These are phyloP conservation scores for Cyclocybe aegerita DNA, from an alignment of 768 basidiomycete genomes.

Conservation along the genomic window DNA sequence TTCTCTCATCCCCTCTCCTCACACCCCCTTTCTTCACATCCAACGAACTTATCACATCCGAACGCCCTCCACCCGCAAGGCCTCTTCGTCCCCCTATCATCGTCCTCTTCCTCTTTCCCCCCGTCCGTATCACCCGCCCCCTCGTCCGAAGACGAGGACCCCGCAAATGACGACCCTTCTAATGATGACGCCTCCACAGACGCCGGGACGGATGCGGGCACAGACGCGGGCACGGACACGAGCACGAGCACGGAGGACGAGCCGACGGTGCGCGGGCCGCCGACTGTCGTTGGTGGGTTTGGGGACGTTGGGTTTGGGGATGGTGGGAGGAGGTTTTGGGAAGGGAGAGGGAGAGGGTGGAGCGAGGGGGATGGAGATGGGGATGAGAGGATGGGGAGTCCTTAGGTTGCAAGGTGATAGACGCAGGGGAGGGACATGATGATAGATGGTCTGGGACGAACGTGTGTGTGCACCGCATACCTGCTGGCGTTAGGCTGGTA, in stretches of 20 bases:
- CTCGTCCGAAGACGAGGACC: background rate
- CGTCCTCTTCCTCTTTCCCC: background rate
- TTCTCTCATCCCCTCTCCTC: too few species aligned
- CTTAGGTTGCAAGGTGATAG: slow-evolving; percentile 1
- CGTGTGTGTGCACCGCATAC: too few species aligned
- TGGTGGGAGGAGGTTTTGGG: too few species aligned
- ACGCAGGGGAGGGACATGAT: too few species aligned
- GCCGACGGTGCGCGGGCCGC: slow-evolving; percentile 23
- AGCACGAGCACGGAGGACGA: slow-evolving; percentile 27
- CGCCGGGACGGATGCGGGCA: slow-evolving; percentile 27
- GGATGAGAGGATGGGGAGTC: slow-evolving; percentile 21
- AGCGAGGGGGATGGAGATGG: slow-evolving; percentile 14
- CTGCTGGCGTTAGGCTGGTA: too few species aligned
- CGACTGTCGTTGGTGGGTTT: slow-evolving; percentile 17
- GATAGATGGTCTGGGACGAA: too few species aligned
- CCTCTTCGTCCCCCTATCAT: too few species aligned
- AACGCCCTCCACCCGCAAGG: too few species aligned
- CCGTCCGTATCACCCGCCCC: background rate
- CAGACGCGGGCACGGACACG: slow-evolving; percentile 28
- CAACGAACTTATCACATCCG: background rate
- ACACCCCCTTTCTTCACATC: background rate
- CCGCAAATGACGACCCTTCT: slow-evolving; percentile 7
- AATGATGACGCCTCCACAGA: slow-evolving; percentile 22
- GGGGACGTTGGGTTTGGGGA: slow-evolving; percentile 22
- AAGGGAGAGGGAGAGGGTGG: too few species aligned